Evolutionary conservation across 108 stramenopile species (phyloP), one percentile per base, ranked within the genome.

Genomic region (Fistulifera pelliculosa): DNA sequence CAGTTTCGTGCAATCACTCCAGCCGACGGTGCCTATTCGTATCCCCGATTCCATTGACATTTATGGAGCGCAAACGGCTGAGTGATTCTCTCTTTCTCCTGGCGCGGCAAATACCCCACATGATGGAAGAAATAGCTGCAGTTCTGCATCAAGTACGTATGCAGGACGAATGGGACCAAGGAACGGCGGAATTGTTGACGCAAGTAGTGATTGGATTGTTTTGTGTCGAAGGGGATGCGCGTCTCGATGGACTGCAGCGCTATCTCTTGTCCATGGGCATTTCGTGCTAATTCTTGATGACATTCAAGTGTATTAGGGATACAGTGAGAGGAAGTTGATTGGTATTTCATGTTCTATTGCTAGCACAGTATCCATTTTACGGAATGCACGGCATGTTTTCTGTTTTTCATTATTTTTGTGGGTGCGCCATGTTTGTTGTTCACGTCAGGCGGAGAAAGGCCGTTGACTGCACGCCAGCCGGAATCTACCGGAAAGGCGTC

Each of bases 121-220:
- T 83, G 14, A 76, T 77, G 5, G 75, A 68, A 28, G 75, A 77
- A 3, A 79, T 80, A 49, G 81, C 76, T 1, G 43, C 70, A 6
- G 39, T 74, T 1, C 70, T 77, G 18, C 60, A 77, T 13, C 61
- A 67, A 45, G 88, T 84, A 19, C 71, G 88, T 10, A 73, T 77
- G 41, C 66, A 57, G 22, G 71, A 80, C 47, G 55, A 66, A 31
- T 90, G 88, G 88, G 88, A 90, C 63, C 61, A 73, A 48, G 81
- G 77, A 3, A 81, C 85, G n/a, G 74, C 84, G 4, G 81, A 90
- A 61, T 56, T 85, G 16, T 68, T 81, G 47, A 85, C 88, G 1
- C 88, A 90, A 58, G 61, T 84, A 6, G 61, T 90, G 25, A 70
- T 90, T 27, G 75, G 64, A 15, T 48, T 85, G 1, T 75, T 77